Percentiles rank a stretch among this genome's conserved stretches.
Evolutionary conservation across 2,329 filamentous ascomycete genomes (phyloP).

Genomic region (Atkinsonella texensis): DNA sequence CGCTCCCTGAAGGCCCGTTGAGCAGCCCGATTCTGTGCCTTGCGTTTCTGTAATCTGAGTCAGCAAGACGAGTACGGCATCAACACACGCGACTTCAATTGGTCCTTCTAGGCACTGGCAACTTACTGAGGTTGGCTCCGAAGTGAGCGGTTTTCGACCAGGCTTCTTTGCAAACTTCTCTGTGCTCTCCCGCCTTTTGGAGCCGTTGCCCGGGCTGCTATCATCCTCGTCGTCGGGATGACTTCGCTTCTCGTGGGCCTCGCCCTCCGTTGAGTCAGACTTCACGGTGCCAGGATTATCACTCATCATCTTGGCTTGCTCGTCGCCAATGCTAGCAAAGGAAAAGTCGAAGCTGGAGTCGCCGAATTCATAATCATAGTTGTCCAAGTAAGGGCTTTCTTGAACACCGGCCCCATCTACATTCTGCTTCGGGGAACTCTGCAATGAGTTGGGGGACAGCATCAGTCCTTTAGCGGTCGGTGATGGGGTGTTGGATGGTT

Average conservation of each 20-base stretch:
- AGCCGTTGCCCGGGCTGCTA: conserved; percentile 28
- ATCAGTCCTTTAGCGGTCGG: conserved; percentile 26
- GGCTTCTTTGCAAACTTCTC: conserved; percentile 91
- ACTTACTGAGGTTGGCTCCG: conserved; percentile 90
- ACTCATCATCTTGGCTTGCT: conserved; percentile 61
- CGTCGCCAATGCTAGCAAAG: conserved; percentile 24
- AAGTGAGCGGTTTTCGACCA: conserved; percentile 87
- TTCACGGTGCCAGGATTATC: conserved; percentile 48
- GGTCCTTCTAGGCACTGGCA: neutral
- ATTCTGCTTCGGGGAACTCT: conserved; percentile 33
- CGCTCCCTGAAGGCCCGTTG: conserved; percentile 89
- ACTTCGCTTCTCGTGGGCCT: conserved; percentile 56
- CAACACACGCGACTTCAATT: neutral
- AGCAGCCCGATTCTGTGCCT: conserved; percentile 88
- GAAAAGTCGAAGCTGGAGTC: conserved; percentile 65
- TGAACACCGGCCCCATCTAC: conserved; percentile 38
- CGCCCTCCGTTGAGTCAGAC: conserved; percentile 45
- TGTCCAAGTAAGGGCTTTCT: conserved; percentile 71
- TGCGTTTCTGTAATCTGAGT: conserved; percentile 57
- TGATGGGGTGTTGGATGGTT: conserved; percentile 21
- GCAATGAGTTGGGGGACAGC: conserved; percentile 36
- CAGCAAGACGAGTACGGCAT: neutral
- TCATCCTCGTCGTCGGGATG: conserved; percentile 60
- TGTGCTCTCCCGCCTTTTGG: conserved; percentile 68
- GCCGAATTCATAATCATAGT: conserved; percentile 65